phyloP scores from a whole-genome alignment of 2,329 filamentous ascomycete genomes.

The Fusarium robinianum region DNA sequence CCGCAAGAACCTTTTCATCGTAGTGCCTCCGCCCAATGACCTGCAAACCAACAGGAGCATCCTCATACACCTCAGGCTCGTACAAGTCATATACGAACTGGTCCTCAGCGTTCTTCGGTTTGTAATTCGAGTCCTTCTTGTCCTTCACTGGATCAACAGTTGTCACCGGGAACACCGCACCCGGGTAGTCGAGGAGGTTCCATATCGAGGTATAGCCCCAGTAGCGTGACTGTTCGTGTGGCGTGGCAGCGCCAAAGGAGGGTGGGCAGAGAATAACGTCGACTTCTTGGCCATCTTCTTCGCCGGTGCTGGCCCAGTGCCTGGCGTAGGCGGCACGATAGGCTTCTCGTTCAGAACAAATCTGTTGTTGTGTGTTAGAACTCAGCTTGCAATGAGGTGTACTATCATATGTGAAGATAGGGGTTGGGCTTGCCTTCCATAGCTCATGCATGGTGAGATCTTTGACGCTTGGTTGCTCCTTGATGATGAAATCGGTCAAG shows the following conservation, averaged over 20 bases:
- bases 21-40: conserved; percentile 37
- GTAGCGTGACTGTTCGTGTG: conserved; percentile 51
- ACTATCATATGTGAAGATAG: rapidly evolving
- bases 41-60: conserved; percentile 37
- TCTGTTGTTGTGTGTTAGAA: too few species aligned
- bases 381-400: rapidly evolving
- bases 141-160: conserved; percentile 36
- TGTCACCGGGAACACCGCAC: conserved; percentile 61
- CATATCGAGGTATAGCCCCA: conserved; percentile 71
- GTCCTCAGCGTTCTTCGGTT: conserved; percentile 37
- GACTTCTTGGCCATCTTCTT: conserved; percentile 41
- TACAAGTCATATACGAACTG: conserved; percentile 39
- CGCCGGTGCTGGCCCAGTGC: conserved; percentile 45
- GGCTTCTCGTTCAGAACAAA: conserved; percentile 45
- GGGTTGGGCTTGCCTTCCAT: conserved; percentile 41
- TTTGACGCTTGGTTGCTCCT: conserved; percentile 53
- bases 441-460: conserved; percentile 46
- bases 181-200: conserved; percentile 72
- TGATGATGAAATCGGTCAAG: conserved; percentile 62
- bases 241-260: conserved; percentile 54
- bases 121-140: conserved; percentile 29
- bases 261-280: conserved; percentile 68
- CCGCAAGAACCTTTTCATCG: conserved; percentile 40
- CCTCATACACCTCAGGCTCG: conserved; percentile 31
- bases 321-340: conserved; percentile 46